phyloP scores from a whole-genome alignment of 2,329 filamentous ascomycete genomes.

The Diplodia corticola region DNA sequence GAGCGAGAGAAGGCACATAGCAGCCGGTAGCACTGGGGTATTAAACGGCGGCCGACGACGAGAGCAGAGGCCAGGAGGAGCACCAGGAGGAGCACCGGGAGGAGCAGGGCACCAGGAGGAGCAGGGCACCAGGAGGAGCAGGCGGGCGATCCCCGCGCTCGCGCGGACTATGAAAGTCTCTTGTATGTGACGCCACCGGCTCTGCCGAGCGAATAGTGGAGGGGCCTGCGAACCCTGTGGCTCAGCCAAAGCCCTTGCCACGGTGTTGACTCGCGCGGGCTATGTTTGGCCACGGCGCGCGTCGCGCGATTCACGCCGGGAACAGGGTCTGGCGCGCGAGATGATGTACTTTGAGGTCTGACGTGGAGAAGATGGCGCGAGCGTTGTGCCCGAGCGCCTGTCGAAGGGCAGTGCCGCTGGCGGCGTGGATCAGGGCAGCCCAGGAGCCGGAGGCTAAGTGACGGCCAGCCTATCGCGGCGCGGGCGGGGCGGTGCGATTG shows the following conservation, averaged over 20 bases:
- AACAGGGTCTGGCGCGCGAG: slow-evolving; percentile 20
- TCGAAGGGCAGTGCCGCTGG: slow-evolving; percentile 20
- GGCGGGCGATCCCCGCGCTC: slow-evolving; percentile 19
- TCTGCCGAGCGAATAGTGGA: slow-evolving; percentile 20
- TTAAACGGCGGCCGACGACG: neutral
- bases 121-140: slow-evolving; percentile 15
- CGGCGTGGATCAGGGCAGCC: slow-evolving; percentile 17
- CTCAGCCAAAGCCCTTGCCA: slow-evolving; percentile 19
- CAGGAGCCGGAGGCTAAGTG: slow-evolving; percentile 11
- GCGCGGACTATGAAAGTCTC: slow-evolving; percentile 13
- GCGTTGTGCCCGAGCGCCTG: slow-evolving; percentile 9
- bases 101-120: too few relatives aligned
- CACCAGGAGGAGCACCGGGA: too few relatives aligned
- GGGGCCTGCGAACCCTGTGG: slow-evolving; percentile 22
- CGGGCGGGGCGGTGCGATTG: neutral
- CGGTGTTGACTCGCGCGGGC: slow-evolving; percentile 22
- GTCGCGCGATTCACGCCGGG: slow-evolving; percentile 20
- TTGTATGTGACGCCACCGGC: slow-evolving; percentile 24
- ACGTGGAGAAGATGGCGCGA: slow-evolving; percentile 21
- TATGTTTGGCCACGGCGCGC: slow-evolving; percentile 20
- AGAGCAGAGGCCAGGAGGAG: slow-evolving; percentile 13
- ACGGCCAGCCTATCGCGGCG: slow-evolving; percentile 9
- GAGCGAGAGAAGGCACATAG: slow-evolving; percentile 6
- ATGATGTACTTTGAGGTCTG: slow-evolving; percentile 20
- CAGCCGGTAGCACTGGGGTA: slow-evolving; percentile 14